Conservation (phyloP, 129 eudicot genomes). For the Flaveria linearis region DNA sequence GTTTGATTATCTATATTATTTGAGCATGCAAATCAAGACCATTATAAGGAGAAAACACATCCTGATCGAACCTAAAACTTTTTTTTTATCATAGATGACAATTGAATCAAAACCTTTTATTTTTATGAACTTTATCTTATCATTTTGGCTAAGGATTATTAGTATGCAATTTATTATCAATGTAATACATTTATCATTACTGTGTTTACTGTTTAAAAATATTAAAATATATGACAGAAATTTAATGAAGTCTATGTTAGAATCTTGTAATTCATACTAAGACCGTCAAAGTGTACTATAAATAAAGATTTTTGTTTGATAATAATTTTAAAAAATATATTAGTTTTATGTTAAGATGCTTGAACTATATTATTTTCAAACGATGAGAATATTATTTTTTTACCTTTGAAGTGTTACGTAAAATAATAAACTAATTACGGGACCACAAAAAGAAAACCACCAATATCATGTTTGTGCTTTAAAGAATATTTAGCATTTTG, state of each 20-base stretch:
- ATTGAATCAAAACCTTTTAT: no score
- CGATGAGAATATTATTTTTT: not conserved
- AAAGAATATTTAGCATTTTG: not conserved
- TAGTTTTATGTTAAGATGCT: not conserved
- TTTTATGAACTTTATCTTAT: no score
- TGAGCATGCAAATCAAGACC: no score
- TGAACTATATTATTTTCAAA: not conserved
- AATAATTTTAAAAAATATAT: not conserved
- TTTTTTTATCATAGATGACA: no score
- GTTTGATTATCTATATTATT: no score
- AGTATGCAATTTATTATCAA: no score
- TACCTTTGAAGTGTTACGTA: not conserved
- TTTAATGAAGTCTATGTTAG: not conserved
- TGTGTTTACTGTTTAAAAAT: no score
- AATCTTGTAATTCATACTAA: not conserved
- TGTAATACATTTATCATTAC: no score
- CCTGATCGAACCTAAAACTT: no score
- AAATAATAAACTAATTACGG: not conserved
- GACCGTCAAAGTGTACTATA: no score
- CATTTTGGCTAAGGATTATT: no score
- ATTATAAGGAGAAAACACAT: no score
- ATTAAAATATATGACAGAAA: not conserved
- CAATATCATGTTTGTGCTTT: constrained; percentile 6
- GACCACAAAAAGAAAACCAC: constrained; percentile 4
- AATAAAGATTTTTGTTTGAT: not conserved